Percentiles rank a stretch among this genome's conserved stretches.
These are phyloP conservation scores for Ochromonas danica DNA, from an alignment of 108 stramenopile genomes.

Conservation along the genomic window DNA sequence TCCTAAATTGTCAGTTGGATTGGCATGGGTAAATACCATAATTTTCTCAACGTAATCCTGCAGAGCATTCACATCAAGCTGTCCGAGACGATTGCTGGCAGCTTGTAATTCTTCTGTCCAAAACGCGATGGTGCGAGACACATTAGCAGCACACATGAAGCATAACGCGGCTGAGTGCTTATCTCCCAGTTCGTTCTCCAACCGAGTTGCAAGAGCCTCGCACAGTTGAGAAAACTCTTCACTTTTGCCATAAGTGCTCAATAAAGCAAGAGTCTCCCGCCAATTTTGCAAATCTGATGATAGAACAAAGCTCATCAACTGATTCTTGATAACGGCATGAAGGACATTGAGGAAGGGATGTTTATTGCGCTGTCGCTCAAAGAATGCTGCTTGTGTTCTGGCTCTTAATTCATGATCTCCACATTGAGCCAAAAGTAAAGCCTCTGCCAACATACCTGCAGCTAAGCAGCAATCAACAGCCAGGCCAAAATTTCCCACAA, in stretches of 20 bases:
- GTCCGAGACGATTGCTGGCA: conserved; percentile 50
- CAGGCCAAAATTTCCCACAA: conserved; percentile 92
- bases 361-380: conserved; percentile 64
- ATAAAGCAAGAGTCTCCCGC: conserved; percentile 88
- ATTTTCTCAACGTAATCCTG: conserved; percentile 88
- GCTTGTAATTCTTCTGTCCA: conserved; percentile 71
- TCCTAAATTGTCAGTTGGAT: conserved; percentile 62
- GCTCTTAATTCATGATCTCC: conserved; percentile 87
- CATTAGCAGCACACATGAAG: conserved; percentile 89
- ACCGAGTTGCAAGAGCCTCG: conserved; percentile 73
- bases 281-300: conserved; percentile 72
- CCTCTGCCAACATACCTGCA: conserved; percentile 82
- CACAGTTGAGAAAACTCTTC: conserved; percentile 86
- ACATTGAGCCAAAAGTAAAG: conserved; percentile 83
- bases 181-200: conserved; percentile 72
- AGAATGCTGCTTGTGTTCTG: conserved; percentile 80
- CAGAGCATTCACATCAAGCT: conserved; percentile 60
- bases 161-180: conserved; percentile 74
- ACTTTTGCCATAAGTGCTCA: conserved; percentile 82
- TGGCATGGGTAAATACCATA: conserved; percentile 67
- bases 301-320: conserved; percentile 64
- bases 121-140: conserved; percentile 70
- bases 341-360: conserved; percentile 80
- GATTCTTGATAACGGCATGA: conserved; percentile 74
- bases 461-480: conserved; percentile 91